A percentile compares a stretch with the other conserved stretches of the same genome.
These are phyloP conservation scores for Eucalyptus tenuipes DNA, from an alignment of 345 rosid species.

Conservation along the genomic window DNA sequence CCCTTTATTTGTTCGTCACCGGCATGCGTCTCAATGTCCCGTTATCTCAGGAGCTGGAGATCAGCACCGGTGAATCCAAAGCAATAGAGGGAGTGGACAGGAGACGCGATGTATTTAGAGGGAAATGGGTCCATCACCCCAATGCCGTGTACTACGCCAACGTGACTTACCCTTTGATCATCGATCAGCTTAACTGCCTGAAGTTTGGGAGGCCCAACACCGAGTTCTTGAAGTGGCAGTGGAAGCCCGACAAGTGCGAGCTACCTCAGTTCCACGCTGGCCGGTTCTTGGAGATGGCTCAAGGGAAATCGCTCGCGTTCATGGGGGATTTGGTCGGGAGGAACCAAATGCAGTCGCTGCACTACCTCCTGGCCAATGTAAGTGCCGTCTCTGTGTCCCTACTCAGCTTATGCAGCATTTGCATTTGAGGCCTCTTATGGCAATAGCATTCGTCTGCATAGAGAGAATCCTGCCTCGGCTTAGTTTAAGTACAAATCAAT, in stretches of 20 bases:
- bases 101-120: conserved; percentile 21
- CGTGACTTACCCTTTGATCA: conserved; percentile 15
- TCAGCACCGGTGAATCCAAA: background rate
- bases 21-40: background rate
- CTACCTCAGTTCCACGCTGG: conserved; percentile 14
- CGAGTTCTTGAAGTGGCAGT: conserved; percentile 34
- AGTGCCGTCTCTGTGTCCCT: background rate
- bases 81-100: background rate
- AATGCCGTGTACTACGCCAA: conserved; percentile 18
- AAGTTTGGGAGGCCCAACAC: conserved; percentile 35
- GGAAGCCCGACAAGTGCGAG: conserved; percentile 29
- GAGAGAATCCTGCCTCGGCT: background rate
- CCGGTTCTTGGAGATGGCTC: conserved; percentile 18
- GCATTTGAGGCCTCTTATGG: background rate
- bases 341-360: conserved; percentile 36
- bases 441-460: background rate
- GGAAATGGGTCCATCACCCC: conserved; percentile 19
- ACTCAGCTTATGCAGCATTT: background rate
- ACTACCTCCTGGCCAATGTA: conserved; percentile 23
- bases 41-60: background rate
- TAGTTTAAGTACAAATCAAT: background rate
- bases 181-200: conserved; percentile 34
- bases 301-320: conserved; percentile 25
- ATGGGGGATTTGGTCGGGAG: conserved; percentile 35
- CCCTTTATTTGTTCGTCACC: background rate